Conservation (phyloP, 2,329 filamentous ascomycete genomes). For the Balansia obtecta region DNA sequence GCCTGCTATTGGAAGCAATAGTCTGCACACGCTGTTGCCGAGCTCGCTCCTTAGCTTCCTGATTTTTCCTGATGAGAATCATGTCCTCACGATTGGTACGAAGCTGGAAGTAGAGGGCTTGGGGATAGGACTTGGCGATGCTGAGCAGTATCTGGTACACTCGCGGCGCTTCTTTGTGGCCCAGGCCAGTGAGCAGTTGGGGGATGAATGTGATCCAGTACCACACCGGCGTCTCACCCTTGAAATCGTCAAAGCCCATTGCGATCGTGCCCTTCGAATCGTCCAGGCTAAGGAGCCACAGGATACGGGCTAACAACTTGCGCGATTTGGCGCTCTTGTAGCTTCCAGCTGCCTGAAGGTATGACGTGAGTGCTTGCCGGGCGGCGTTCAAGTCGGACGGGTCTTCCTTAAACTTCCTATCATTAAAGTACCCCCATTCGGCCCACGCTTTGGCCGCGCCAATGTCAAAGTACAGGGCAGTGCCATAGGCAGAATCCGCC, state of each 20-base stretch:
- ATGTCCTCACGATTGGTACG: slow-evolving; percentile 91
- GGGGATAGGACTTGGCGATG: slow-evolving; percentile 91
- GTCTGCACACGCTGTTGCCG: slow-evolving; percentile 38
- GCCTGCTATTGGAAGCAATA: slow-evolving; percentile 30
- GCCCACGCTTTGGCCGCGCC: slow-evolving; percentile 95
- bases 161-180: slow-evolving; percentile 79
- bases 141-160: slow-evolving; percentile 79
- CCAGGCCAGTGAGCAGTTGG: slow-evolving; percentile 82
- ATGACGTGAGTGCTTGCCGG: slow-evolving; percentile 87
- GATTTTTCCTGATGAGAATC: slow-evolving; percentile 78
- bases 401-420: slow-evolving; percentile 88
- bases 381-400: slow-evolving; percentile 71
- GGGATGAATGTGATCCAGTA: slow-evolving; percentile 99
- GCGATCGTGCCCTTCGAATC: slow-evolving; percentile 75
- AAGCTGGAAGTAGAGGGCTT: slow-evolving; percentile 90
- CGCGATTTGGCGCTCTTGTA: slow-evolving; percentile 96
- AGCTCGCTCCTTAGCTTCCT: slow-evolving; percentile 59
- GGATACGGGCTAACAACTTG: slow-evolving; percentile 81
- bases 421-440: slow-evolving; percentile 98
- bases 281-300: slow-evolving; percentile 92
- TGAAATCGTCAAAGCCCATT: slow-evolving; percentile 85
- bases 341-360: slow-evolving; percentile 86
- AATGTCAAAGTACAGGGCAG: slow-evolving; percentile 90
- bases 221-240: slow-evolving; percentile 95
- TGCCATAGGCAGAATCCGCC: slow-evolving; percentile 87